Conservation (phyloP, 2,329 filamentous ascomycete species). For the Apiospora saccharicola region DNA sequence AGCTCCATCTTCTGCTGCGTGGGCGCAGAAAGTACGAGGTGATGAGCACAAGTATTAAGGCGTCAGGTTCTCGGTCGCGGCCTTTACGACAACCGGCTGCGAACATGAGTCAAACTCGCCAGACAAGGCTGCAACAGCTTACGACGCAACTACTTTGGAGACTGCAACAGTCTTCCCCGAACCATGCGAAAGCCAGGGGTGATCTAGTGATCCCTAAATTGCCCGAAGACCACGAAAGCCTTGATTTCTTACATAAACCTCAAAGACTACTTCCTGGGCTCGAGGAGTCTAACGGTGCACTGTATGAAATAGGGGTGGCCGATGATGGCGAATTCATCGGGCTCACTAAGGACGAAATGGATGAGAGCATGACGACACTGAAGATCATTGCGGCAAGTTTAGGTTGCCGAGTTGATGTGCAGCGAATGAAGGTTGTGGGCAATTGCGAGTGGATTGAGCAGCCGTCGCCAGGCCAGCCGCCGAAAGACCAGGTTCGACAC, state of each 20-base stretch:
- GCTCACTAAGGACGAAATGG: constrained; percentile 87
- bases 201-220: constrained; percentile 78
- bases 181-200: constrained; percentile 81
- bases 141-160: constrained; percentile 96
- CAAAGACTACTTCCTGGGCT: constrained; percentile 76
- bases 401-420: constrained; percentile 83
- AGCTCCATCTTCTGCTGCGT: constrained; percentile 86
- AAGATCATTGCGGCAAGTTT: constrained; percentile 91
- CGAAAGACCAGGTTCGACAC: constrained; percentile 36
- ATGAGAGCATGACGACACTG: constrained; percentile 86
- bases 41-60: constrained; percentile 66
- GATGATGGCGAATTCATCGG: constrained; percentile 94
- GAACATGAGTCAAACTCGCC: constrained; percentile 72
- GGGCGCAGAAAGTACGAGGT: constrained; percentile 76
- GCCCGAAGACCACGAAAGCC: constrained; percentile 66
- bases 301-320: constrained; percentile 96
- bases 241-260: constrained; percentile 55
- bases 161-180: constrained; percentile 90
- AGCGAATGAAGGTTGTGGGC: constrained; percentile 84
- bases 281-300: constrained; percentile 89
- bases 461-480: constrained; percentile 40
- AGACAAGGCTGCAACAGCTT: constrained; percentile 86
- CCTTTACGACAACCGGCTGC: constrained; percentile 33
- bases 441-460: constrained; percentile 77
- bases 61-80: constrained; percentile 41